Evolutionary conservation across 2,329 filamentous ascomycete species (phyloP), one percentile per base, ranked within the genome.

Genomic region (Lecanicillium sp.): DNA sequence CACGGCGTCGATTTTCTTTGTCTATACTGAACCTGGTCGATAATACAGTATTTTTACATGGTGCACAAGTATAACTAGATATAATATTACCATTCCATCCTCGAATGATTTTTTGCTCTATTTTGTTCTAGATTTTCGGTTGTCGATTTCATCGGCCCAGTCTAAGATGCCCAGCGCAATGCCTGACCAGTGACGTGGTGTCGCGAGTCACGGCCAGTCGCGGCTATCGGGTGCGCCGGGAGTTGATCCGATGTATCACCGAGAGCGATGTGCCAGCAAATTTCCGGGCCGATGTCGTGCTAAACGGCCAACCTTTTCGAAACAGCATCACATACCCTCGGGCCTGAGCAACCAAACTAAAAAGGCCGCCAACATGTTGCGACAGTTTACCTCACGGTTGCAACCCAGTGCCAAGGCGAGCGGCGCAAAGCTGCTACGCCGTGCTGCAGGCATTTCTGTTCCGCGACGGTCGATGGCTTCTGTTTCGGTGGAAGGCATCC

Each of bases 321-420:
- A n/a, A 41, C 17, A 33, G 16, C 28, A 17, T 25, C 16, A 17
- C 35, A 29, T 17, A 33, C 30, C 12, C n/a, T n/a, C n/a, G n/a
- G n/a, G n/a, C n/a, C n/a, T n/a, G n/a, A 48, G 39, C 37, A 44
- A 11, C 31, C 13, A 15, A 5, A 16, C 11, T 13, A 37, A 13
- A n/a, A n/a, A n/a, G n/a, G n/a, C n/a, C n/a, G n/a, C n/a, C 40
- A 50, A 11, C 13, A 64, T 64, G 60, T 49, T 63, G 48, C 58
- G 60, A 51, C 54, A 57, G 45, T 49, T 62, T 42, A 51, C 53
- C 40, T 39, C 59, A 38, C 49, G 56, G 44, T 40, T 62, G 39
- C 54, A 52, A 40, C 50, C 50, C 34, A 46, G 48, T 48, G 49
- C 43, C 17, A 46, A 48, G 40, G 50, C 20, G 12, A 43, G 47